Evolutionary conservation across 345 rosid genomes (phyloP).

Genomic region (Citrus maxima): DNA sequence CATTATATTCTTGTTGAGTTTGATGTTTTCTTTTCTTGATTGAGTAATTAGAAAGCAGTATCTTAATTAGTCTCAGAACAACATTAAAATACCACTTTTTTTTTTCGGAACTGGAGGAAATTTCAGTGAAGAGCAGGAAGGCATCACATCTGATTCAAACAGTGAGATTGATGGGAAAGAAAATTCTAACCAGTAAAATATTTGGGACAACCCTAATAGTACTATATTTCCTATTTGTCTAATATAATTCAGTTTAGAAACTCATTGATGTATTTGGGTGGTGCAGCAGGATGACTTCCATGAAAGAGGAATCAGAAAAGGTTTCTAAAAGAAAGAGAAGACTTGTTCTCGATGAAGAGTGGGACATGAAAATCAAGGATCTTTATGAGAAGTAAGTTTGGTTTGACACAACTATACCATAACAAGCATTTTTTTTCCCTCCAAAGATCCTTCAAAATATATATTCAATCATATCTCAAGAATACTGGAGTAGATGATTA

Average conservation of each 20-base stretch:
- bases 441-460: neutral
- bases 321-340: constrained; percentile 59
- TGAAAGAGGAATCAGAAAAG: constrained; percentile 36
- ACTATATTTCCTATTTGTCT: neutral
- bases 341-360: constrained; percentile 50
- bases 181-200: constrained; percentile 18
- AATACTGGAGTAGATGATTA: neutral
- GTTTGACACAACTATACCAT: constrained; percentile 1
- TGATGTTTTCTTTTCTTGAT: constrained; percentile 4
- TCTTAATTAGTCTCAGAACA: neutral
- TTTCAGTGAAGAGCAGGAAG: constrained; percentile 20
- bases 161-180: constrained; percentile 16
- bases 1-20: neutral
- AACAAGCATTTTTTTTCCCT: neutral
- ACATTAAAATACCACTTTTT: neutral
- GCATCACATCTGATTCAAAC: constrained; percentile 11
- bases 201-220: neutral
- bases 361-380: constrained; percentile 60
- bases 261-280: constrained; percentile 19
- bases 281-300: constrained; percentile 39
- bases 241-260: neutral
- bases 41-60: neutral
- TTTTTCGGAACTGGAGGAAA: constrained; percentile 19
- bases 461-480: neutral
- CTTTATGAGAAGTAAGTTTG: constrained; percentile 64